Base-by-base conservation (phyloP, 2,329 filamentous ascomycete species). In the Rugonectria rugulosa region DNA sequence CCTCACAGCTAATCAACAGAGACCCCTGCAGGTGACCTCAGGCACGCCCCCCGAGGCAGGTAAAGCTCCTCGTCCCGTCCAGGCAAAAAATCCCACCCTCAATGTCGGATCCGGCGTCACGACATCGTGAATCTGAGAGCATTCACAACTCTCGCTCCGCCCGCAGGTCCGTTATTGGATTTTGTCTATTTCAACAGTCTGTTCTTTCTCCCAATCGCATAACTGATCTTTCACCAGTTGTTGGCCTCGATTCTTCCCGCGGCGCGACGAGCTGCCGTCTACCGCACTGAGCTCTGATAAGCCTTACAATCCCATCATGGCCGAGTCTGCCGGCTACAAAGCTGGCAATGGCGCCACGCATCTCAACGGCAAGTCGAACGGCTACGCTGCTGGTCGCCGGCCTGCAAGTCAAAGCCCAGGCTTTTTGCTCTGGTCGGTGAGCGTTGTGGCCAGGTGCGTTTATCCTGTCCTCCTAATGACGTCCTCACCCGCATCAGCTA, bases 361-460 rank as follows among this genome's bases (percentile, higher is more conserved):
- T 46, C 56, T 59, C 38, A 73, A 73, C 53, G 68, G 66, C 44
- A 70, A 73, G 57, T 55, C 67, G 38, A 72, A 72, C 49, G 68
- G 68, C 48, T 70, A 74, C 42, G 38, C 61, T 29, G 36, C 61
- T 12, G 46, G 55, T 58, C 60, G 62, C 15, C 67, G 67, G 27
- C 41, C 48, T 32, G 45, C 51, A 12, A 70, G 60, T 52, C 63
- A 56, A 46, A 57, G 57, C 29, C 65, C 61, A 44, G 64, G 73
- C 42, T 68, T 75, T 53, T 46, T 75, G 23, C 52, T 59, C 15
- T 74, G 78, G 69, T 61, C 77, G 32, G 73, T 86, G 59, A 83
- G 74, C 69, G 73, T 79, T 15, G 60, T 81, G 26, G 82, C 84
- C 14, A 84, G 86, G 86, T 86, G 77, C 52, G 75, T 62, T 17